These are phyloP conservation scores for Trametes punicea DNA, from an alignment of 768 basidiomycete genomes.

Conservation along the genomic window DNA sequence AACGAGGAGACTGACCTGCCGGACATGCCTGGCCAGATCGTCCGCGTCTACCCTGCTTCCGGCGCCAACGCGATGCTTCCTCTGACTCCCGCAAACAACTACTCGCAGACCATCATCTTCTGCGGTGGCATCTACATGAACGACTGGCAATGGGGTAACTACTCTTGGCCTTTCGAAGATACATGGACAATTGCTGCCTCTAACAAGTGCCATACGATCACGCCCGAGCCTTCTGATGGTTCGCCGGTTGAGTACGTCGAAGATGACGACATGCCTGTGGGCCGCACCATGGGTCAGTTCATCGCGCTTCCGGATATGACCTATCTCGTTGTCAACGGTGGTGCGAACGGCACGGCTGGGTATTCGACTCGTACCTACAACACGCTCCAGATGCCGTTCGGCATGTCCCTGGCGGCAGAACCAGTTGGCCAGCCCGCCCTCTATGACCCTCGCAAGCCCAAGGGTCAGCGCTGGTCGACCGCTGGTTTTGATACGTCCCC, in stretches of 20 bases:
- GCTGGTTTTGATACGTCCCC: constrained; percentile 55
- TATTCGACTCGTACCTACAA: constrained; percentile 53
- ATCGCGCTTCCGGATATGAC: constrained; percentile 78
- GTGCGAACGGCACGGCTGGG: constrained; percentile 82
- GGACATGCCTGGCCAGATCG: constrained; percentile 68
- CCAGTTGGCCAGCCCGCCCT: constrained; percentile 79
- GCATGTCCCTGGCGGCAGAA: constrained; percentile 72
- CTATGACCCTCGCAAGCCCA: constrained; percentile 72
- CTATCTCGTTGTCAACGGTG: constrained; percentile 82
- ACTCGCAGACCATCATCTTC: constrained; percentile 80
- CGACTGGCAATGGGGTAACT: constrained; percentile 71
- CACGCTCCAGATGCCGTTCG: constrained; percentile 58
- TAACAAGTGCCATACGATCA: constrained; percentile 75
- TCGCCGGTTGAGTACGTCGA: constrained; percentile 56
- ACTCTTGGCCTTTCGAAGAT: constrained; percentile 66
- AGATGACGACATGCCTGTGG: constrained; percentile 73
- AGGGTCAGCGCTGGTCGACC: constrained; percentile 73
- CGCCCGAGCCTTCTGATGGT: constrained; percentile 77
- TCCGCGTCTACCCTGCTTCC: constrained; percentile 86
- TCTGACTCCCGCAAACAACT: constrained; percentile 85
- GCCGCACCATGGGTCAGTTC: constrained; percentile 91
- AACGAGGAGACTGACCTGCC: constrained; percentile 65
- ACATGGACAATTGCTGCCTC: constrained; percentile 73
- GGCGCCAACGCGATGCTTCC: constrained; percentile 89
- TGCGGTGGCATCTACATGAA: constrained; percentile 87